Evolutionary conservation across 2,329 filamentous ascomycete species (phyloP).

Genomic region (Seiridium cupressi): DNA sequence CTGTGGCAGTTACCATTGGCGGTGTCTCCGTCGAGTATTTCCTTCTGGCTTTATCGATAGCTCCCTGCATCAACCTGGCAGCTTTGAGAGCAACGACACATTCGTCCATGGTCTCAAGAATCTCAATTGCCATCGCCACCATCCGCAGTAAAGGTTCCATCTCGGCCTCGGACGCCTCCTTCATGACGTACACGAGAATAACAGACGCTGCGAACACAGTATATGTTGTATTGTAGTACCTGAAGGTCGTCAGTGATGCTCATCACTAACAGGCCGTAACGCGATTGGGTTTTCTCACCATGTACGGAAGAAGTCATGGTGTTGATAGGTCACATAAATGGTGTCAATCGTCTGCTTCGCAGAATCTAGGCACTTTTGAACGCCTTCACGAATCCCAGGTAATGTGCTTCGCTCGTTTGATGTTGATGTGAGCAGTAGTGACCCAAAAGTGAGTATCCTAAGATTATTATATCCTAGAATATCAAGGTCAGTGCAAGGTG

Average conservation of each 20-base stretch:
- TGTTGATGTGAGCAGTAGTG: constrained; percentile 19
- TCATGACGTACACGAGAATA: constrained; percentile 23
- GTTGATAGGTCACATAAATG: constrained; percentile 25
- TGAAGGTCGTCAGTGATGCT: neutral
- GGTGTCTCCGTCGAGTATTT: constrained; percentile 12
- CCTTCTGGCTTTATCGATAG: constrained; percentile 16
- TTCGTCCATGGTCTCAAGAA: constrained; percentile 23
- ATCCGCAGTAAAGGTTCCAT: constrained; percentile 15
- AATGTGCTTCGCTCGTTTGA: constrained; percentile 15
- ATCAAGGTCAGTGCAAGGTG: neutral
- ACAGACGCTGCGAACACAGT: constrained; percentile 26
- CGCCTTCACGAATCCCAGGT: constrained; percentile 14
- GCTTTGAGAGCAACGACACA: constrained; percentile 24
- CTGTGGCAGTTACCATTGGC: constrained; percentile 2
- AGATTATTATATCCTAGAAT: constrained; percentile 20
- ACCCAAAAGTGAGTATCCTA: constrained; percentile 24
- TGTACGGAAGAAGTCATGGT: constrained; percentile 27
- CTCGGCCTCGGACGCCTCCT: constrained; percentile 17
- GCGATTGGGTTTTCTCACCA: neutral
- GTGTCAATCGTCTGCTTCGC: constrained; percentile 26
- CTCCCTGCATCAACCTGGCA: constrained; percentile 22
- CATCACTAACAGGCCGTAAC: neutral
- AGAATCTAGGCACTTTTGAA: constrained; percentile 22
- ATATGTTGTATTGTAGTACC: constrained; percentile 30
- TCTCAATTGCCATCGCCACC: constrained; percentile 21